Base-by-base conservation (phyloP, 257 asterid genomes). In the Solanum medicagineum region DNA sequence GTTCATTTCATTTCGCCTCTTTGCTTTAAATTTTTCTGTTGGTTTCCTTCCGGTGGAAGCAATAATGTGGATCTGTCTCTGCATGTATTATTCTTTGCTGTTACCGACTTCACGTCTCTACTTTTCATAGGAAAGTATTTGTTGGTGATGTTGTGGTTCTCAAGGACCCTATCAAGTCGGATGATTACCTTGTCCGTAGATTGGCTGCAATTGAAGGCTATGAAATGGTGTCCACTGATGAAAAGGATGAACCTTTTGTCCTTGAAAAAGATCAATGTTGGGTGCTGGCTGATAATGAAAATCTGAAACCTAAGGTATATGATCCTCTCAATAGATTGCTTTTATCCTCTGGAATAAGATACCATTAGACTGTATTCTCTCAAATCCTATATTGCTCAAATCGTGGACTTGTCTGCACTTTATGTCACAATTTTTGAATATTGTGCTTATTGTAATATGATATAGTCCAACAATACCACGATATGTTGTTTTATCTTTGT, bases 121-220 rank as follows among this genome's bases (percentile, higher is more conserved):
- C 59, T 87, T 49, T 32, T 84, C 84, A 81, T 89, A 96, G 99
- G 92, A 89, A 86, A 62, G 91, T 94, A 70, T 86, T 83, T 81
- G 91, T 94, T 71, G 98, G 97, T 71, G 99, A 94, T 80, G 95
- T 94, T 88, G 95, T 94, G 55, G 93, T 96, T 86, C 83, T 92
- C 77, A 93, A 89, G 92, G 96, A 93, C 89, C 99, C 98, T 70
- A 77, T 63, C 74, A 85, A 91, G 84, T 85, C 88, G 1, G 89
- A 85, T 77, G 90, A 87, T 85, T 89, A 69, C 85, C 93, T 96
- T 82, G 98, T 96, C 44, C 90, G 99, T 87, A 92, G 99, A 89
- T 87, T 96, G 89, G 93, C 97, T 87, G 99, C 98, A 22, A 75
- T 86, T 51, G 97, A 92, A 92, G 99, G 98, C 80, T 88, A 90